These are phyloP conservation scores for Aspergillus uvarum DNA, from an alignment of 2,329 filamentous ascomycete genomes.

Conservation along the genomic window DNA sequence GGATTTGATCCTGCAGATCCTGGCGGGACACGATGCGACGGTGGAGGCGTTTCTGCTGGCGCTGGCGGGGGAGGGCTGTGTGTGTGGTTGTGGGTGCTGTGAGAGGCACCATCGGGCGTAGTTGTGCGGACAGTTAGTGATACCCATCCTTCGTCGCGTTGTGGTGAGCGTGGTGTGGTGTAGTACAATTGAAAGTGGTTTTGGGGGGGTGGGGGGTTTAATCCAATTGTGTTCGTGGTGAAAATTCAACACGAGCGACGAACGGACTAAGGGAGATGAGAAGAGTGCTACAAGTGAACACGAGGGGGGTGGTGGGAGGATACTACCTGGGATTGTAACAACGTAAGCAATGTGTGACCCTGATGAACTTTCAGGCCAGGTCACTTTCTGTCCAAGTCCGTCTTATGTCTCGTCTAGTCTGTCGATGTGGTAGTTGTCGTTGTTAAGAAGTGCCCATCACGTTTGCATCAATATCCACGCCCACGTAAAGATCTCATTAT, in stretches of 20 bases:
- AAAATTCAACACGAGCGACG: too few species aligned
- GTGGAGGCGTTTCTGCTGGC: constrained; percentile 30
- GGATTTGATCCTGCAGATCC: constrained; percentile 29
- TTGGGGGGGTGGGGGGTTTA: too few species aligned
- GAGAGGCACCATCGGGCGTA: background rate
- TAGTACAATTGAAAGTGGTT: background rate
- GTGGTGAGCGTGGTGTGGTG: too few species aligned
- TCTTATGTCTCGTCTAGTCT: too few species aligned
- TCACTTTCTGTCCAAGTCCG: too few species aligned
- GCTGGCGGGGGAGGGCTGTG: constrained; percentile 28
- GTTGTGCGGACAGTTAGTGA: background rate
- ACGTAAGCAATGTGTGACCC: background rate
- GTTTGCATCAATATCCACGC: too few species aligned
- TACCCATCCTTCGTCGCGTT: background rate
- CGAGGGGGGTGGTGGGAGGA: background rate
- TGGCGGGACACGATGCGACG: constrained; percentile 30
- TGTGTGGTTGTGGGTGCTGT: constrained; percentile 22
- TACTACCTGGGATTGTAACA: background rate
- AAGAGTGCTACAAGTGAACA: background rate
- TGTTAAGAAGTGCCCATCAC: too few species aligned
- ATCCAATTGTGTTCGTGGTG: too few species aligned
- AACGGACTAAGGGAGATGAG: too few species aligned
- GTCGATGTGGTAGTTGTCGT: too few species aligned
- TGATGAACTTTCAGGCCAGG: background rate
- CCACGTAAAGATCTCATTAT: too few species aligned